Evolutionary conservation across 371 early-diverging fungal genomes (phyloP).

Genomic region (Rhizomucor pusillus): DNA sequence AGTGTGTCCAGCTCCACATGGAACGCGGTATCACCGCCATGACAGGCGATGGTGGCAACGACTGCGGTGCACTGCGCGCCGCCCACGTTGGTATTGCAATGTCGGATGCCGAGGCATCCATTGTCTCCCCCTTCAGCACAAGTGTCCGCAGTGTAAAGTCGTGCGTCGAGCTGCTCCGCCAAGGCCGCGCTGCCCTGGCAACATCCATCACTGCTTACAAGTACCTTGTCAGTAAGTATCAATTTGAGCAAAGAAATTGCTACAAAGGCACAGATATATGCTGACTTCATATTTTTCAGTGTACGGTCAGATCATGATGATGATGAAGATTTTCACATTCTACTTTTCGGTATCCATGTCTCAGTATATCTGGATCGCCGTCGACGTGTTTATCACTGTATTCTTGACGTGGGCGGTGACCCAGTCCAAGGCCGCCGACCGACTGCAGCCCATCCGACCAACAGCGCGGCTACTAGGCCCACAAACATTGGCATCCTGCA

Average conservation of each 20-base stretch:
- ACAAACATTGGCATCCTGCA: conserved; percentile 67
- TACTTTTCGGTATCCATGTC: conserved; percentile 55
- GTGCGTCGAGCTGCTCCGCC: conserved; percentile 70
- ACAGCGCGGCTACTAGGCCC: conserved; percentile 74
- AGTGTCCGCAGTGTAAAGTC: conserved; percentile 60
- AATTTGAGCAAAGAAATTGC: background rate
- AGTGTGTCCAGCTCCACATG: conserved; percentile 77
- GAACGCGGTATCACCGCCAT: conserved; percentile 75
- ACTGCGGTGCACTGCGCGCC: conserved; percentile 90
- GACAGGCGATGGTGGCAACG: conserved; percentile 98
- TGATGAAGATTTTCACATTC: conserved; percentile 58
- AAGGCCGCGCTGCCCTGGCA: conserved; percentile 77
- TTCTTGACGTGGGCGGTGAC: conserved; percentile 71
- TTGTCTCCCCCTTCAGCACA: conserved; percentile 89
- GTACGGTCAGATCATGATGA: conserved; percentile 76
- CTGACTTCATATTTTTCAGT: conserved; percentile 30
- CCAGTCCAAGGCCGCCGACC: conserved; percentile 57
- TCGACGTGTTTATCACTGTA: conserved; percentile 66
- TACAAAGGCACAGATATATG: no score
- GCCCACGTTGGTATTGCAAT: conserved; percentile 92
- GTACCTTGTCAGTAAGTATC: conserved; percentile 47
- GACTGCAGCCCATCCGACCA: conserved; percentile 59
- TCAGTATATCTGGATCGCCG: conserved; percentile 64
- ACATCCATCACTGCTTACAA: conserved; percentile 76
- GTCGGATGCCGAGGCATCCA: conserved; percentile 83